phyloP scores from a whole-genome alignment of 208 protist genomes.

The Acanthamoeba castellanii region DNA sequence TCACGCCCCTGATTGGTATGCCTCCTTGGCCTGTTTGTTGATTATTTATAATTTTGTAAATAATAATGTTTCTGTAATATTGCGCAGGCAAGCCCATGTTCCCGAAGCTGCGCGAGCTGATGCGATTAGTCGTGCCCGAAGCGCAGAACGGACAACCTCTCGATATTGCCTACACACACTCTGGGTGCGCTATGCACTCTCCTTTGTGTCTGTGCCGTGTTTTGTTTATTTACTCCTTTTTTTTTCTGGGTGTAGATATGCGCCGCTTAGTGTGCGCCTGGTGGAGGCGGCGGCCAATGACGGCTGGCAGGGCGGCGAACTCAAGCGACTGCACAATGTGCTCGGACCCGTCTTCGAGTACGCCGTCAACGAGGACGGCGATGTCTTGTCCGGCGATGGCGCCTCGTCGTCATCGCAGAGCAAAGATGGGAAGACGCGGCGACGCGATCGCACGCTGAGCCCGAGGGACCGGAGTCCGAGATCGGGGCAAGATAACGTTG shows the following conservation, averaged over 20 bases:
- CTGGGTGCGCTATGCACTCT: background rate
- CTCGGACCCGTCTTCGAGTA: conserved; percentile 33
- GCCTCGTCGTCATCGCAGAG: background rate
- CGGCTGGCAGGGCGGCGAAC: conserved; percentile 26
- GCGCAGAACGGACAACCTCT: background rate
- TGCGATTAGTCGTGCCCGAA: conserved; percentile 12
- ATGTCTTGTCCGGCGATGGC: background rate
- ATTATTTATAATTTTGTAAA: background rate
- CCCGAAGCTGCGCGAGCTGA: conserved; percentile 30
- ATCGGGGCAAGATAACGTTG: background rate
- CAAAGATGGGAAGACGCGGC: background rate
- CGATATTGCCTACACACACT: conserved; percentile 34
- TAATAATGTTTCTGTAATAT: background rate
- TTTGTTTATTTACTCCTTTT: background rate
- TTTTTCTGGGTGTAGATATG: background rate
- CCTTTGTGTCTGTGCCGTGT: background rate
- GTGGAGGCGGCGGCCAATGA: conserved; percentile 25
- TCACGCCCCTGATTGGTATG: background rate
- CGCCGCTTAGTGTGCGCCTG: background rate
- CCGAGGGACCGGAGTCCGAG: background rate
- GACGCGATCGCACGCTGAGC: background rate
- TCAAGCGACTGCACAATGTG: conserved; percentile 27
- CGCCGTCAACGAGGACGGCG: conserved; percentile 11
- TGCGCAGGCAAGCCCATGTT: conserved; percentile 27
- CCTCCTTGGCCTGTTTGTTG: background rate